Evolutionary conservation across 805 yeast genomes (phyloP).

Genomic region (Yarrowia bubula): DNA sequence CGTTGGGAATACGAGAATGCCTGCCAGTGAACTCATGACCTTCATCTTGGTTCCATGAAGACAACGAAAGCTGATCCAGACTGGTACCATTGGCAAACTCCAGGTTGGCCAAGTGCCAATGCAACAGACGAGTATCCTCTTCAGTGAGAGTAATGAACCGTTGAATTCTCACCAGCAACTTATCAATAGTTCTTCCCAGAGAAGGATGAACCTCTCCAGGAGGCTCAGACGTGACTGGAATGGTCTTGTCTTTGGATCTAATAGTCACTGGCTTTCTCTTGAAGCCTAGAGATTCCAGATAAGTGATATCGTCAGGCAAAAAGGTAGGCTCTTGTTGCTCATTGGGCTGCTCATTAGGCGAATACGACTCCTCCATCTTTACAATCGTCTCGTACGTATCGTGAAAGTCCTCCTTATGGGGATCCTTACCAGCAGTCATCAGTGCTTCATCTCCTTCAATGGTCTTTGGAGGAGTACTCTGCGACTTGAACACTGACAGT

Average conservation of each 20-base stretch:
- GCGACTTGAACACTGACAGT: slow-evolving; percentile 40
- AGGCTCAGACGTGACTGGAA: slow-evolving; percentile 41
- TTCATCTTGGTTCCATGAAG: slow-evolving; percentile 46
- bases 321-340: slow-evolving; percentile 33
- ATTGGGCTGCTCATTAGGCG: slow-evolving; percentile 32
- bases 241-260: slow-evolving; percentile 26
- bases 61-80: slow-evolving; percentile 40
- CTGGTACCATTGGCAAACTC: slow-evolving; percentile 42
- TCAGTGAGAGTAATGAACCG: slow-evolving; percentile 39
- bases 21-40: slow-evolving; percentile 43
- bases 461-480: slow-evolving; percentile 38
- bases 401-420: slow-evolving; percentile 37
- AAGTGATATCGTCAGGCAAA: slow-evolving; percentile 36
- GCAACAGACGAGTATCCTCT: slow-evolving; percentile 40
- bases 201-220: slow-evolving; percentile 39
- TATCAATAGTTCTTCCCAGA: slow-evolving; percentile 42
- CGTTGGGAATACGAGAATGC: slow-evolving; percentile 42
- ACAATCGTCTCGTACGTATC: slow-evolving; percentile 41
- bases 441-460: slow-evolving; percentile 42
- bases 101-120: slow-evolving; percentile 45
- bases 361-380: slow-evolving; percentile 41
- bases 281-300: slow-evolving; percentile 37
- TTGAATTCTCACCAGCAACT: slow-evolving; percentile 37
- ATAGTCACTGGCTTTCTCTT: slow-evolving; percentile 25
- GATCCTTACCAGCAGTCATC: slow-evolving; percentile 43